These are phyloP conservation scores for Carex myosuroides DNA, from an alignment of 176 grass and related monocot genomes.

Conservation along the genomic window DNA sequence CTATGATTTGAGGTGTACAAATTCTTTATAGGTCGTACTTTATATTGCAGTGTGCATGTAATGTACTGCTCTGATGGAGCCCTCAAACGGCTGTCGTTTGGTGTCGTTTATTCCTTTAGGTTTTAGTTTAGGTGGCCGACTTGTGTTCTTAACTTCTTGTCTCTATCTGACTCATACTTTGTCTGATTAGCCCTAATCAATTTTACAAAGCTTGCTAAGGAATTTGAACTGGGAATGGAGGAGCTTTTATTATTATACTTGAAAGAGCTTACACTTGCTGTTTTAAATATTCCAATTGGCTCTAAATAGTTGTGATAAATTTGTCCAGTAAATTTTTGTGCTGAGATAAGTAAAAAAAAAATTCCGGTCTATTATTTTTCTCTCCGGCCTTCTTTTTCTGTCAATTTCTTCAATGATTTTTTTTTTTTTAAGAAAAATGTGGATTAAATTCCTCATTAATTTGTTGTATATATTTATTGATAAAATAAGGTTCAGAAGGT, in stretches of 20 bases:
- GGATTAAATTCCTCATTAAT: too few relatives aligned
- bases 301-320: background rate
- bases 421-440: too few relatives aligned
- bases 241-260: background rate
- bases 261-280: too few relatives aligned
- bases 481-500: too few relatives aligned
- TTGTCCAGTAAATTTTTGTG: background rate
- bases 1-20: background rate
- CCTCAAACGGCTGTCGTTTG: background rate
- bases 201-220: background rate
- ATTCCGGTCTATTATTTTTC: too few relatives aligned
- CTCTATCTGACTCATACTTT: background rate
- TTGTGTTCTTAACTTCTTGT: background rate
- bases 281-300: background rate
- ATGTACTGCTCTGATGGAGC: background rate
- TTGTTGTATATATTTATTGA: too few relatives aligned
- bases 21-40: background rate
- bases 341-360: too few relatives aligned
- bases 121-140: background rate
- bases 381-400: too few relatives aligned
- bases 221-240: background rate
- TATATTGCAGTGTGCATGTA: background rate
- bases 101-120: background rate
- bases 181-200: background rate
- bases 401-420: too few relatives aligned